Base-by-base conservation (phyloP, 2,329 filamentous ascomycete species). In the Verticillium nubilum region DNA sequence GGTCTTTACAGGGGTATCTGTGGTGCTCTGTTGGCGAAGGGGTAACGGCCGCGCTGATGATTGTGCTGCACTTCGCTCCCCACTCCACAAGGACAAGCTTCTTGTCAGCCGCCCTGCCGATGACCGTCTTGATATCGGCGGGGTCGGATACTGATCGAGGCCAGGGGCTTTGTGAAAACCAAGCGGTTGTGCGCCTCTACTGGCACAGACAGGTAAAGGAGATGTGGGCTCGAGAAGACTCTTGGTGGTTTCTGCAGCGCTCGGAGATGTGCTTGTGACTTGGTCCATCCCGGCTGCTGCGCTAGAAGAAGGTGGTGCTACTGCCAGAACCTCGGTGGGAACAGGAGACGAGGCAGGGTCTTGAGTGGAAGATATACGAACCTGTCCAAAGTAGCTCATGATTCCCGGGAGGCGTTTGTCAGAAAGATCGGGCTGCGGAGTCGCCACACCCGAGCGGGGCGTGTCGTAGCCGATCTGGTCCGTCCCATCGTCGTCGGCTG, bases 311-410 rank as follows among this genome's bases (percentile, higher is more conserved):
- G 37, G n/a, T 47, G 37, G 23, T 47, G 37, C 37, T 7, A 23
- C 23, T 5, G 7, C 37, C 37, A 23, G 37, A 47, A 25, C n/a
- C 35, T 42, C 9, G 35, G 35, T 42, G 17, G 35, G 35, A 19
- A 27, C 26, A 52, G 50, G 3, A 29, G 50, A 53, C 50, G 13
- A 53, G 10, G 50, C 25, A 53, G 25, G 50, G 27, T 29, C 50
- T 53, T 61, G 62, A 64, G 58, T 56, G 87, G 87, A 86, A 81
- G 85, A 86, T 83, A 85, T 85, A 97, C 95, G 88, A 96, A 99
- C 95, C 94, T 99, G 95, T 81, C 89, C 90, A 85, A 98, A 97
- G 83, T 95, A 97, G 82, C 89, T 96, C 84, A 95, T 89, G 80
- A 98, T 96, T 74, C 92, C 91, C 67, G 95, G 95, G 73, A 96